These are phyloP conservation scores for Balakata baccata DNA, from an alignment of 345 rosid genomes.

Conservation along the genomic window DNA sequence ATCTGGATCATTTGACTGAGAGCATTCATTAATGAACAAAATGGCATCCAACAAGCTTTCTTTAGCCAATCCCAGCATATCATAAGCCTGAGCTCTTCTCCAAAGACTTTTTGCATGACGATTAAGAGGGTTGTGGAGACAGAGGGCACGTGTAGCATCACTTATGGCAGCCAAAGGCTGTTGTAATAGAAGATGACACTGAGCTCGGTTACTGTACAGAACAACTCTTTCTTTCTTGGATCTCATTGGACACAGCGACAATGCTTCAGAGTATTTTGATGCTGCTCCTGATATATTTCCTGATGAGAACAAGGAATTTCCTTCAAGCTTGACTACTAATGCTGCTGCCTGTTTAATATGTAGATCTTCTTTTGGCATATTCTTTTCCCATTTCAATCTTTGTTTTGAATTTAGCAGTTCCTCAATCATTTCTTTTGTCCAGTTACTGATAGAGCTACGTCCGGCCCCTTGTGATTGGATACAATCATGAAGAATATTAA, in stretches of 20 bases:
- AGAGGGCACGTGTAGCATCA: slow-evolving; percentile 86
- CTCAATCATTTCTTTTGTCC: slow-evolving; percentile 69
- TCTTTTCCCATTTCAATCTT: slow-evolving; percentile 89
- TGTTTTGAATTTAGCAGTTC: slow-evolving; percentile 64
- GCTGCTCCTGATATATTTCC: slow-evolving; percentile 92
- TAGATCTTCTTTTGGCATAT: slow-evolving; percentile 93
- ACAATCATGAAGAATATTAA: slow-evolving; percentile 76
- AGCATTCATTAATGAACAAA: slow-evolving; percentile 92
- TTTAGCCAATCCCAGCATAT: slow-evolving; percentile 89
- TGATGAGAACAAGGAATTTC: slow-evolving; percentile 89
- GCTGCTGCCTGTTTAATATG: slow-evolving; percentile 97
- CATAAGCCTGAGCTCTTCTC: slow-evolving; percentile 99
- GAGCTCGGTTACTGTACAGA: slow-evolving; percentile 89
- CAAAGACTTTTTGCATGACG: slow-evolving; percentile 96
- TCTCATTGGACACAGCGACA: slow-evolving; percentile 87
- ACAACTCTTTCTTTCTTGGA: slow-evolving; percentile 95
- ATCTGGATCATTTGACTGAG: slow-evolving; percentile 95
- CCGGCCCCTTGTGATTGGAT: slow-evolving; percentile 57
- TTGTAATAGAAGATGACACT: slow-evolving; percentile 88
- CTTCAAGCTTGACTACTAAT: slow-evolving; percentile 93
- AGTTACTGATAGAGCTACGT: slow-evolving; percentile 41
- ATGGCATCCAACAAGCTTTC: slow-evolving; percentile 97
- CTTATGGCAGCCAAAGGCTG: slow-evolving; percentile 91
- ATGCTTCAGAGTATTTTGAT: slow-evolving; percentile 86
- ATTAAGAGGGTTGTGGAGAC: slow-evolving; percentile 81